phyloP scores from a whole-genome alignment of 2,329 filamentous ascomycete genomes.

The Onygena corvina region DNA sequence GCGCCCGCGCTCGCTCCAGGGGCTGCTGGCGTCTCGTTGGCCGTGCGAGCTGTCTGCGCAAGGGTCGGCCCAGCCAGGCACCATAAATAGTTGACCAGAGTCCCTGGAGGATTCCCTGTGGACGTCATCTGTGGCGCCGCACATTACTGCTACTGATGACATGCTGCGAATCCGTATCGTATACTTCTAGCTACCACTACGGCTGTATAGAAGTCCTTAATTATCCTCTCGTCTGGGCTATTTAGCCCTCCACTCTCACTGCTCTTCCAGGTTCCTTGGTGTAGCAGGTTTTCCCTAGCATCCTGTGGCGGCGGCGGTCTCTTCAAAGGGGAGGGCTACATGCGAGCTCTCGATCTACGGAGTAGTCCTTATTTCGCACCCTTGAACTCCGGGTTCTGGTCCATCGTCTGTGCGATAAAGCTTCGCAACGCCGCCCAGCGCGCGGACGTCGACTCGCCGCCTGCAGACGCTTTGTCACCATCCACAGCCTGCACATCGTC shows the following conservation, averaged over 20 bases:
- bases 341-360: too few relatives aligned
- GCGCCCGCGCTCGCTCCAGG: background rate
- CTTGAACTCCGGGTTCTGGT: constrained; percentile 69
- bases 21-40: background rate
- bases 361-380: background rate
- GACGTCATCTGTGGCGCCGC: constrained; percentile 1
- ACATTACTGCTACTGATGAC: too few relatives aligned
- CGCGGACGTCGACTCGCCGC: constrained; percentile 32
- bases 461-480: constrained; percentile 14
- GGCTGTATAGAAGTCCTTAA: too few relatives aligned
- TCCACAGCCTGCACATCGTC: background rate
- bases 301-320: too few relatives aligned
- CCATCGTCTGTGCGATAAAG: constrained; percentile 79
- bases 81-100: too few relatives aligned
- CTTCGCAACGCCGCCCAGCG: constrained; percentile 71
- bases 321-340: too few relatives aligned
- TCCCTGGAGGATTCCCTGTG: background rate
- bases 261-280: too few relatives aligned
- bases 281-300: too few relatives aligned
- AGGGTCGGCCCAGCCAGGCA: background rate
- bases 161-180: too few relatives aligned
- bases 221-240: too few relatives aligned
- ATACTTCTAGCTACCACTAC: too few relatives aligned
- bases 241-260: too few relatives aligned
- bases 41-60: background rate